Conservation (phyloP, 306 rosid genomes). For the Calophaca sinica region DNA sequence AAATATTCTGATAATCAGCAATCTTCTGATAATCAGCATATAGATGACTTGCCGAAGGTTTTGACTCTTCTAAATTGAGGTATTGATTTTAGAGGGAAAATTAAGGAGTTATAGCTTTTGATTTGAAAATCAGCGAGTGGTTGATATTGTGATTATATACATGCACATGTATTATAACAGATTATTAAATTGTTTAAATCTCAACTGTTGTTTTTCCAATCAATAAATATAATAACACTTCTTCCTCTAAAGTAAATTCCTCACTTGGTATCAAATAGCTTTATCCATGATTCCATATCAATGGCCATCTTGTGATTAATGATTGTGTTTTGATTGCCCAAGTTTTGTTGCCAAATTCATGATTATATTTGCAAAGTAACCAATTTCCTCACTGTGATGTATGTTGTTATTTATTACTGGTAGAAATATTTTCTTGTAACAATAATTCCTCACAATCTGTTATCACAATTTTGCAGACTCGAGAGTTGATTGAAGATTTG, state of each 20-base stretch:
- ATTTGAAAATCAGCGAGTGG: neutral
- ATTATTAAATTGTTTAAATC: neutral
- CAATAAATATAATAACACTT: neutral
- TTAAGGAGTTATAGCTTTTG: neutral
- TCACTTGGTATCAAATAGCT: neutral
- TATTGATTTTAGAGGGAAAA: neutral
- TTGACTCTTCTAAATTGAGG: neutral
- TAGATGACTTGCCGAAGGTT: neutral
- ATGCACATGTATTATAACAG: neutral
- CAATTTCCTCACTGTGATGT: constrained; percentile 20
- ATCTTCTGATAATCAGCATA: constrained; percentile 19
- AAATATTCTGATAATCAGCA: too few relatives aligned
- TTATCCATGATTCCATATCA: constrained; percentile 13
- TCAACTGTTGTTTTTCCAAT: neutral
- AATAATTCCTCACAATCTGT: constrained; percentile 17
- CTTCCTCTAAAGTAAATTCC: too few relatives aligned
- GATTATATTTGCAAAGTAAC: too few relatives aligned
- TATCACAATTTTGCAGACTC: constrained; percentile 72
- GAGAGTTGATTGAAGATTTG: constrained; percentile 90
- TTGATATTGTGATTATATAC: neutral
- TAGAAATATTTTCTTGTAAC: constrained; percentile 18
- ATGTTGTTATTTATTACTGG: constrained; percentile 3
- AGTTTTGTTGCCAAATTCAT: constrained; percentile 7
- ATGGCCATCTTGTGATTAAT: constrained; percentile 15
- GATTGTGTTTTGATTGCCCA: constrained; percentile 17